A percentile compares a stretch with the other conserved stretches of the same genome.
phyloP scores from a whole-genome alignment of 106 monocot genomes.

The Dioscorea dumetorum region DNA sequence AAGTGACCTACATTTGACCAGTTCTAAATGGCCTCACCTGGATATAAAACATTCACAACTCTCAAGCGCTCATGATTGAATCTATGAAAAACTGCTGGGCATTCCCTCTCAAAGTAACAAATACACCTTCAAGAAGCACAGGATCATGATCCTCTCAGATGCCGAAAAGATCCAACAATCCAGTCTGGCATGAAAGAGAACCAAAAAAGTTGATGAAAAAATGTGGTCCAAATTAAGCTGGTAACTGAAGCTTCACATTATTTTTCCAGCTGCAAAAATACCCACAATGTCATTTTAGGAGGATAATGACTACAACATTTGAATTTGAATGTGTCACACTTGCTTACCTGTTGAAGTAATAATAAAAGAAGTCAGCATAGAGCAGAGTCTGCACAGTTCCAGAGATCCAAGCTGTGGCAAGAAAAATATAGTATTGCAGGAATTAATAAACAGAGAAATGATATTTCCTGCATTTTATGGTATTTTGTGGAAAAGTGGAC shows the following conservation, averaged over 20 bases:
- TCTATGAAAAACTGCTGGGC: too few relatives aligned
- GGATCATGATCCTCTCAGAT: too few relatives aligned
- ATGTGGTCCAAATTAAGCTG: slow-evolving; percentile 26
- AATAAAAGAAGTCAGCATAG: slow-evolving; percentile 96
- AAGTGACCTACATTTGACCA: too few relatives aligned
- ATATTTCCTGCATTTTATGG: too few relatives aligned
- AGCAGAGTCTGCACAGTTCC: slow-evolving; percentile 79
- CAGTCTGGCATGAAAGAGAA: too few relatives aligned
- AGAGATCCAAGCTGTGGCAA: slow-evolving; percentile 75
- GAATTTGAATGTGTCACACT: background rate
- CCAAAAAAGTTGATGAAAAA: background rate
- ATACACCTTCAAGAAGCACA: too few relatives aligned
- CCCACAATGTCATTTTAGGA: background rate
- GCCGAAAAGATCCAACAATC: too few relatives aligned
- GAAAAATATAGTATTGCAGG: background rate
- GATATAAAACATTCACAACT: too few relatives aligned
- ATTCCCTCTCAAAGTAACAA: too few relatives aligned
- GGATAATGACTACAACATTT: background rate
- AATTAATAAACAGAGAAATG: background rate
- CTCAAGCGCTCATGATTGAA: too few relatives aligned
- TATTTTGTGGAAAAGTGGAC: too few relatives aligned
- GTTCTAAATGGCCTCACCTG: too few relatives aligned
- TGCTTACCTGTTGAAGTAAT: slow-evolving; percentile 79
- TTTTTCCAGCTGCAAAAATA: slow-evolving; percentile 74
- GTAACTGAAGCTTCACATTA: slow-evolving; percentile 82